Evolutionary conservation across 2,329 filamentous ascomycete genomes (phyloP).

Genomic region (Penicillium concentricum): DNA sequence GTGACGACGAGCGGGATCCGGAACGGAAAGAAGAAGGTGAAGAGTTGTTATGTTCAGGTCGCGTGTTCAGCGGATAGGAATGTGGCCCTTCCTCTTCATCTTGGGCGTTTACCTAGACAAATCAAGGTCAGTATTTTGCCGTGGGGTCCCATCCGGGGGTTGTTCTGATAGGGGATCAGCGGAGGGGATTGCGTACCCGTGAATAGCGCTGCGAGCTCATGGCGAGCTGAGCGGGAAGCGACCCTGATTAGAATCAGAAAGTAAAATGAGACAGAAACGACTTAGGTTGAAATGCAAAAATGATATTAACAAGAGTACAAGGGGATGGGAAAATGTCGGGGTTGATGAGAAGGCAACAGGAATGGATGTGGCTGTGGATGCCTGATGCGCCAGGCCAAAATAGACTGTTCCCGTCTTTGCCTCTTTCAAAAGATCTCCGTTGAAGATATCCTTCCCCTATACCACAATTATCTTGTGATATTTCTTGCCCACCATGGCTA

Average conservation of each 20-base stretch:
- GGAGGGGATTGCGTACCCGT: slow-evolving; percentile 39
- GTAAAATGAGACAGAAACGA: slow-evolving; percentile 13
- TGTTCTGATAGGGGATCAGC: slow-evolving; percentile 19
- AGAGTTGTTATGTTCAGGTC: slow-evolving; percentile 36
- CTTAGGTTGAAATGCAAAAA: slow-evolving; percentile 12
- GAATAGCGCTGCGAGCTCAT: slow-evolving; percentile 53
- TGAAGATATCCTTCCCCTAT: background rate
- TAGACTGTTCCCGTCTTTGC: slow-evolving; percentile 8
- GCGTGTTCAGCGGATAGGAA: slow-evolving; percentile 33
- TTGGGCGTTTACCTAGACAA: slow-evolving; percentile 43
- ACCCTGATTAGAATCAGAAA: slow-evolving; percentile 21
- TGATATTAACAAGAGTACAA: slow-evolving; percentile 17
- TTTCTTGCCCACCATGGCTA: slow-evolving; percentile 23
- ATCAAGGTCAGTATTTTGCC: slow-evolving; percentile 11
- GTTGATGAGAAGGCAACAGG: slow-evolving; percentile 23
- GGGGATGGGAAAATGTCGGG: slow-evolving; percentile 21
- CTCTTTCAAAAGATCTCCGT: background rate
- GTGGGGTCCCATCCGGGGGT: slow-evolving; percentile 13
- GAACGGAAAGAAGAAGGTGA: slow-evolving; percentile 81
- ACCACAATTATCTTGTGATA: background rate
- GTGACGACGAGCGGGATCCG: slow-evolving; percentile 76
- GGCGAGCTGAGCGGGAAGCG: slow-evolving; percentile 37
- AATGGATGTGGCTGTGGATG: slow-evolving; percentile 19
- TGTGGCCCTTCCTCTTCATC: slow-evolving; percentile 42
- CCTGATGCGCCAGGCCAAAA: slow-evolving; percentile 18